Base-by-base conservation (phyloP, 208 protist species). In the Strigomonas culicis region DNA sequence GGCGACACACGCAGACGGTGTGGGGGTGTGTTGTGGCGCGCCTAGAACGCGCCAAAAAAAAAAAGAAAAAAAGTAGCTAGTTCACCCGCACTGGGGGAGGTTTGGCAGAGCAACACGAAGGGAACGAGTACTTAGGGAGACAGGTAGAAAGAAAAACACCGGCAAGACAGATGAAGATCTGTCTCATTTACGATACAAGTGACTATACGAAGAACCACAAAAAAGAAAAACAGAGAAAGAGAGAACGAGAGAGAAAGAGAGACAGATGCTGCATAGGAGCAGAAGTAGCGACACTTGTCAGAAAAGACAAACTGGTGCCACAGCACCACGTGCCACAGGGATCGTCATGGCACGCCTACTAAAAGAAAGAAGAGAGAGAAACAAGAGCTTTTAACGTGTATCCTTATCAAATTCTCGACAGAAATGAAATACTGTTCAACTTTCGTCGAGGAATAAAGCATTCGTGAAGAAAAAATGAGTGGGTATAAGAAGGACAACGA, bases 321-420 rank as follows among this genome's bases (percentile, higher is more conserved):
- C 59, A 59, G 22, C 39, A 64, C 36, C 55, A 43, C 1, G 28
- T 4, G 24, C 28, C 6, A 27, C 4, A 64, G 8, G 32, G 47
- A n/a, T 19, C 10, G 19, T 22, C 2, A 62, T 21, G 39, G 51
- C 36, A 52, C 19, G 51, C 10, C 13, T 19, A 39, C 27, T n/a
- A 63, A 46, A 46, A 36, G 47, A 47, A 44, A 43, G 36, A 15
- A 43, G 22, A 59, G 43, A 39, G 34, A 39, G 10, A 39, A 39
- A 39, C 7, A 39, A 39, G 10, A 39, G 34, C 7, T 39, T 39
- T 39, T 10, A 39, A 10, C 7, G 4, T 39, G 34, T 10, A 39
- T n/a, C n/a, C 7, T 39, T 39, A 39, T 4, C 4, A 39, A 39
- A 39, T 10, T 39, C 10, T 10, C 10, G 10, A 39, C 4, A 39